Evolutionary conservation across 2,329 filamentous ascomycete genomes (phyloP), one percentile per base, ranked within the genome.

Genomic region (Podosphaera fusca): DNA sequence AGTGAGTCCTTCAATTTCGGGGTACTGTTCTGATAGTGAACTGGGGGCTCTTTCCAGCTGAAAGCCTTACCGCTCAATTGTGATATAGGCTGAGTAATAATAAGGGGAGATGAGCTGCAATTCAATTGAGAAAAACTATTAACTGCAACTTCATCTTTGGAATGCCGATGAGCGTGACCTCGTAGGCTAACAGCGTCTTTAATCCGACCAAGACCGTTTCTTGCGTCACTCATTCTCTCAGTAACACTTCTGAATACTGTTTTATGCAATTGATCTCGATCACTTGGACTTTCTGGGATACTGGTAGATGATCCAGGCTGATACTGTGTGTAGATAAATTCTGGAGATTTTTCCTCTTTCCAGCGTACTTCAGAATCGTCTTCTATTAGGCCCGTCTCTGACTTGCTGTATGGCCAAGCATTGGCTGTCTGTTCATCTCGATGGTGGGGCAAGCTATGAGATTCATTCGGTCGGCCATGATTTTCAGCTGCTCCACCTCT

Each of bases 131-230:
- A 62, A 47, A 64, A 64, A 46, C 65, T 64, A 33, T 58, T 59
- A 8, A 57, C 57, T 49, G 55, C 46, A 21, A 14, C 55, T 10
- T 68, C 78, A 57, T 82, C 79, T 62, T 72, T 77, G 3, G 78
- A 80, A n/a, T 73, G 73, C 12, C 75, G 74, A 61, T 69, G 74
- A 52, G 66, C 64, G 59, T 82, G 78, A 1, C 76, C 75, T 47
- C 66, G 64, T 42, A 64, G 58, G 1, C 86, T 85, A 40, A 95
- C 84, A 2, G 82, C 87, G 66, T 90, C 87, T 65, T 89, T 89
- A 67, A 95, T 88, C 40, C 86, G 81, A 1, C 85, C 85, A 57
- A 95, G 76, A 0, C 88, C 87, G 57, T 84, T 87, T 52, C 84
- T 81, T 51, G 87, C 85, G 68, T 94, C 87, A 60, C 78, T 85